Evolutionary conservation across 305 asterid species (phyloP).

Genomic region (Rubia balearica): DNA sequence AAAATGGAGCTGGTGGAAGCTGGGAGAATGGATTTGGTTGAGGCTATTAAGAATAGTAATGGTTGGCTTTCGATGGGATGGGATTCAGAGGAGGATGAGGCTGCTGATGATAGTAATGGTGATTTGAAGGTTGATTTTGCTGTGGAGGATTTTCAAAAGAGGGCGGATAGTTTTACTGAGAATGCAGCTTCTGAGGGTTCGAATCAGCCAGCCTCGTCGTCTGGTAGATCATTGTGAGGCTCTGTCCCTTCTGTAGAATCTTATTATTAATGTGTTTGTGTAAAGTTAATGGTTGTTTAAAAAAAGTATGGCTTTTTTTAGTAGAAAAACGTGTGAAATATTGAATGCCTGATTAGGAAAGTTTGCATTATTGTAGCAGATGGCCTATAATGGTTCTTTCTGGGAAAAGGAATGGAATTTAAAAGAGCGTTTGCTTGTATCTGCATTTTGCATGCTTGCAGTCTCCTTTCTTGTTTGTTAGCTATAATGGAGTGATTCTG

Average conservation of each 20-base stretch:
- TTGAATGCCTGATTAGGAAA: background rate
- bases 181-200: conserved; percentile 31
- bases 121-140: conserved; percentile 27
- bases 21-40: conserved; percentile 77
- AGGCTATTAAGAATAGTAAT: conserved; percentile 54
- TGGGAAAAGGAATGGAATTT: background rate
- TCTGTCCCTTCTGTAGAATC: conserved; percentile 23
- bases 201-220: conserved; percentile 27
- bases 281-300: background rate
- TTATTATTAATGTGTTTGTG: conserved; percentile 13
- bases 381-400: conserved; percentile 1
- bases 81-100: conserved; percentile 51
- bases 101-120: conserved; percentile 21
- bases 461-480: background rate
- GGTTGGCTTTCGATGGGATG: conserved; percentile 91
- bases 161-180: conserved; percentile 36
- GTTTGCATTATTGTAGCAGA: background rate
- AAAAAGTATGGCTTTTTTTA: background rate
- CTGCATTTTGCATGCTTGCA: background rate
- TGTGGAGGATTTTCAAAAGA: conserved; percentile 39
- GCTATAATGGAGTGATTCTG: background rate
- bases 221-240: conserved; percentile 53
- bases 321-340: background rate
- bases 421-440: background rate
- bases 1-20: conserved; percentile 50